phyloP scores from a whole-genome alignment of 331 rosid genomes.

The Telfairia occidentalis region DNA sequence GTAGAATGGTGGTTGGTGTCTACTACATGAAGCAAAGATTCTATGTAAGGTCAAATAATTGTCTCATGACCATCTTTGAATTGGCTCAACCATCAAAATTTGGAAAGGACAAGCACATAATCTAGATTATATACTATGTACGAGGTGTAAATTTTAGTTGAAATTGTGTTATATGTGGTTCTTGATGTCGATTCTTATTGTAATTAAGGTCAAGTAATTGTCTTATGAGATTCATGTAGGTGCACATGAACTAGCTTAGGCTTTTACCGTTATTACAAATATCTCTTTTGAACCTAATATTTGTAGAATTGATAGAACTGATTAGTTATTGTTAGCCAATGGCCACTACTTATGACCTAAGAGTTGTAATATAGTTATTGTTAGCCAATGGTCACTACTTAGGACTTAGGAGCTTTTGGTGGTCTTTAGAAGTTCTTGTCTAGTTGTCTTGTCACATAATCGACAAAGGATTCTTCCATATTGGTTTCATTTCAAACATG shows the following conservation, averaged over 20 bases:
- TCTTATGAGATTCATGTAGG: neutral
- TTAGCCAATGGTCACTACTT: too few relatives aligned
- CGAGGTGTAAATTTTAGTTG: neutral
- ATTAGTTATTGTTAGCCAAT: too few relatives aligned
- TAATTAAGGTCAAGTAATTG: neutral
- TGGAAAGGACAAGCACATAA: neutral
- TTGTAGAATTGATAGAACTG: too few relatives aligned
- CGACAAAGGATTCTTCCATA: too few relatives aligned
- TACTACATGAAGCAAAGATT: constrained; percentile 8
- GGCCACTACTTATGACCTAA: too few relatives aligned
- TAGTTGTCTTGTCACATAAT: too few relatives aligned
- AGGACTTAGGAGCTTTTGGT: too few relatives aligned
- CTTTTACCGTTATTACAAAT: too few relatives aligned
- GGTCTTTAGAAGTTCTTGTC: too few relatives aligned
- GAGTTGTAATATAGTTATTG: too few relatives aligned
- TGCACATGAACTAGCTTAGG: neutral
- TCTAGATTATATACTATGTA: neutral
- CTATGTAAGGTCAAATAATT: neutral
- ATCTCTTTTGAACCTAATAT: too few relatives aligned
- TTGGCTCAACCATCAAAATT: neutral
- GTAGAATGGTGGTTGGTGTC: neutral
- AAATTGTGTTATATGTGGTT: neutral
- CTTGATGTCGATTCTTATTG: neutral
- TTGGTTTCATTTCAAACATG: too few relatives aligned
- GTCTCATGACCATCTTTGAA: neutral